Evolutionary conservation across 306 rosid genomes (phyloP), one percentile per base, ranked within the genome.

Genomic region (Spatholobus suberectus): DNA sequence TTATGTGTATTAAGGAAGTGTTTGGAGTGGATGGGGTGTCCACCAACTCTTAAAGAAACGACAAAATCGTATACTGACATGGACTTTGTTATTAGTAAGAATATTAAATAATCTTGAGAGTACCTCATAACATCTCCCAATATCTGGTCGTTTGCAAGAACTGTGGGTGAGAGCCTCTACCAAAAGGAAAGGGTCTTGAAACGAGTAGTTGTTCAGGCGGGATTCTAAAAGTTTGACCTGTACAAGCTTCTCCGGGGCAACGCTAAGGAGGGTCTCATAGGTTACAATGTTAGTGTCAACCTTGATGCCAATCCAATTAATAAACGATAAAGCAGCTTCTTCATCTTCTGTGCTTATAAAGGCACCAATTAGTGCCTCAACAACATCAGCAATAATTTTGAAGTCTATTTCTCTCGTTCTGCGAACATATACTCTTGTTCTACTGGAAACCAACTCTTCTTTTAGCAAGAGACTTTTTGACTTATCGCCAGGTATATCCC

Each of bases 151-250:
- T 89, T 75, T 84, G 85, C 61, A 91, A 40, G 96, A 90, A 66
- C 96, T 90, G 65, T 93, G 93, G 23, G 96, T 93, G 17, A 93
- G 72, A 44, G 97, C 97, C 83, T 93, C 97, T 37, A 91, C 84
- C 12, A 93, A 78, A 24, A 93, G 82, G 5, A 85, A 83, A 61
- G 77, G 83, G 67, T 93, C 90, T 4, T 55, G 52, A 77, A 93
- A 91, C 26, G 84, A 14, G 80, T 93, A 91, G 61, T 83, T 87
- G 40, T 84, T 87, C 23, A 91, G 67, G 8, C 34, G 26, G 34
- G 87, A 83, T 75, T 93, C 84, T 8, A 93, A 1, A 63, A 9
- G 23, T 49, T 8, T 74, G 75, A 91, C 87, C 32, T 91, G 76
- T 5, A 86, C 58, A 62, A 83, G 84, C 34, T 79, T 76, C 78